A percentile compares a stretch with the other conserved stretches of the same genome.
Conservation (phyloP, 192 early-diverging fungal species). For the Mortierella antarctica region DNA sequence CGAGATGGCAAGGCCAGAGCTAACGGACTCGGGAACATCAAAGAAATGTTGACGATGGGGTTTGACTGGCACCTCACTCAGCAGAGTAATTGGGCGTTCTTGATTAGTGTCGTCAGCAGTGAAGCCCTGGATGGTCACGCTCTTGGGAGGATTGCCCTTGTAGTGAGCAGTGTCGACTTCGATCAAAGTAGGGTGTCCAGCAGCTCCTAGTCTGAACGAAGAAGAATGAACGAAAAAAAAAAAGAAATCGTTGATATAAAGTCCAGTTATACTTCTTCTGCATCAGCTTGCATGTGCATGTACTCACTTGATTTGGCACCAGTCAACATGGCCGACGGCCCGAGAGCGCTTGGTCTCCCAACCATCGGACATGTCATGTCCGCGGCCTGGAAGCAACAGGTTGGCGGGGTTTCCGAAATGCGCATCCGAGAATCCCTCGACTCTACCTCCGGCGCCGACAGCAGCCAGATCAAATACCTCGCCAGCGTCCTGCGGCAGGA, state of each 20-base stretch:
- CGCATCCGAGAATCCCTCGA: constrained; percentile 76
- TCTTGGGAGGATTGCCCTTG: constrained; percentile 90
- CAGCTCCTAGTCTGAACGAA: constrained; percentile 76
- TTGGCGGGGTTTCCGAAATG: constrained; percentile 86
- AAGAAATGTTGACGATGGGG: constrained; percentile 83
- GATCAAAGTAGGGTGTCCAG: constrained; percentile 74
- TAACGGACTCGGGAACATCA: constrained; percentile 45
- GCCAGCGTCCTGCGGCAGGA: constrained; percentile 53
- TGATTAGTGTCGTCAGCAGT: constrained; percentile 9
- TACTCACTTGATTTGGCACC: constrained; percentile 55
- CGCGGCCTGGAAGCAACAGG: constrained; percentile 81
- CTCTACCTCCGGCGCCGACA: constrained; percentile 71
- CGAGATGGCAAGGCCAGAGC: constrained; percentile 50
- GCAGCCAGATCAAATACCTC: constrained; percentile 75
- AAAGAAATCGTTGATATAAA: not conserved
- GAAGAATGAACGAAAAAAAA: constrained; percentile 4
- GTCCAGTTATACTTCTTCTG: not conserved
- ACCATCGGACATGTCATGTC: constrained; percentile 86
- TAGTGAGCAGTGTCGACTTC: constrained; percentile 91
- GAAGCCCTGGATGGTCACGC: constrained; percentile 71
- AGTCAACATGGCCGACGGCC: constrained; percentile 76
- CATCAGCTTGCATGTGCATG: too few relatives aligned
- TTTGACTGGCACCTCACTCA: constrained; percentile 28
- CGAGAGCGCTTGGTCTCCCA: constrained; percentile 93
- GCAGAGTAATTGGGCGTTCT: constrained; percentile 25